Conservation (phyloP, 371 early-diverging fungal species). For the Coemansia sp. region DNA sequence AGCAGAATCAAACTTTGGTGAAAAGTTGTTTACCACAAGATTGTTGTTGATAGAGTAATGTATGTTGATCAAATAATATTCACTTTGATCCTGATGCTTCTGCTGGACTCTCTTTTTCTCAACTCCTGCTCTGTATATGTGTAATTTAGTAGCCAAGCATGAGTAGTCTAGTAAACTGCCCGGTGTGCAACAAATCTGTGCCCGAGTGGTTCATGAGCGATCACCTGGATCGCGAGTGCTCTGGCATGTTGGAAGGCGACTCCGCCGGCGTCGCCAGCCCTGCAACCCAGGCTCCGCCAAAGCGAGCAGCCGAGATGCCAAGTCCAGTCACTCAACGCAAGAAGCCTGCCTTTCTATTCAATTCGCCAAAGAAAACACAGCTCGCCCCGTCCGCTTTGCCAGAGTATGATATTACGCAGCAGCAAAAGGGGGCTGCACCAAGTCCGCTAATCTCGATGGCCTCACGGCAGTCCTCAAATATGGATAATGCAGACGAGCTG, state of each 20-base stretch:
- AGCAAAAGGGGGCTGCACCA: not conserved
- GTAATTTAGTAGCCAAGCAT: not conserved
- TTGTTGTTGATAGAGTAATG: not conserved
- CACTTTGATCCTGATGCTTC: not conserved
- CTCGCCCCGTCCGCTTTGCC: not conserved
- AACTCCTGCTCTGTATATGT: not conserved
- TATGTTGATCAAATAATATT: not conserved
- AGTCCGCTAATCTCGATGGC: not conserved
- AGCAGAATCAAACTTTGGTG: not conserved
- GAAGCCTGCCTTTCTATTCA: not conserved
- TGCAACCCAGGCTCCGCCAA: slow-evolving; percentile 9
- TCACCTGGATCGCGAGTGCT: slow-evolving; percentile 58
- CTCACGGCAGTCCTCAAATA: not conserved
- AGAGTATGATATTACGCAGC: not conserved
- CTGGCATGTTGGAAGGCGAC: slow-evolving; percentile 1
- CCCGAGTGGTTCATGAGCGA: slow-evolving; percentile 57
- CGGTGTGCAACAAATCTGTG: slow-evolving; percentile 55
- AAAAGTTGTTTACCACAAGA: not conserved
- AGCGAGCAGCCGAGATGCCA: slow-evolving; percentile 4
- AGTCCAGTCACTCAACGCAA: slow-evolving; percentile 3
- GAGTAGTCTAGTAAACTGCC: slow-evolving; percentile 55
- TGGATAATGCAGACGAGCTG: not conserved
- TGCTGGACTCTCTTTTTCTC: not conserved
- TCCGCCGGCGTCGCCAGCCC: not conserved
- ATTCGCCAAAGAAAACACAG: not conserved